Evolutionary conservation across 148 eudicot genomes (phyloP).

Genomic region (Fallopia convolvulus): DNA sequence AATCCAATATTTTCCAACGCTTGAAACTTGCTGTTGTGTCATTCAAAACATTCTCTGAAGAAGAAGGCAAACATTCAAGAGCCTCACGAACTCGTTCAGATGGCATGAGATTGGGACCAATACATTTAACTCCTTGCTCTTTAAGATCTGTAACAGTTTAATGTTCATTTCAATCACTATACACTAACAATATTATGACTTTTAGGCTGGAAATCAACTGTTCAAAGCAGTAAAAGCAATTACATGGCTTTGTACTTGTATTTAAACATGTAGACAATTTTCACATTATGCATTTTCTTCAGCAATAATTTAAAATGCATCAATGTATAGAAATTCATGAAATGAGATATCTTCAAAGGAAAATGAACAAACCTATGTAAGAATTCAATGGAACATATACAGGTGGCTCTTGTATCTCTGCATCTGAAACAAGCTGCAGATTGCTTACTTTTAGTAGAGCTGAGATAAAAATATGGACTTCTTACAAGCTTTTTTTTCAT

Average conservation of each 20-base stretch:
- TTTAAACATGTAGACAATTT: not conserved
- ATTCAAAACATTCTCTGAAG: constrained; percentile 12
- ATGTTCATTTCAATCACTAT: not conserved
- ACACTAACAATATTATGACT: not conserved
- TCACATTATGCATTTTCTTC: not conserved
- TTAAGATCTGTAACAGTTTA: constrained; percentile 29
- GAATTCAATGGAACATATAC: constrained; percentile 62
- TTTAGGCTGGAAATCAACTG: not conserved
- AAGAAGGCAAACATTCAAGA: constrained; percentile 46
- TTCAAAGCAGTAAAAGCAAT: not conserved
- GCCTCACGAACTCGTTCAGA: constrained; percentile 57
- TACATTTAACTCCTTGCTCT: constrained; percentile 42
- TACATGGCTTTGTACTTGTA: not conserved
- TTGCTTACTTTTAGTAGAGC: not conserved
- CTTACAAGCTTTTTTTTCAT: not conserved
- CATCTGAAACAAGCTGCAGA: constrained; percentile 83
- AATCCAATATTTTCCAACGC: constrained; percentile 72
- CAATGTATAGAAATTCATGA: not conserved
- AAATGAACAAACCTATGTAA: constrained; percentile 39
- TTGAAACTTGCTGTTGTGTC: constrained; percentile 36
- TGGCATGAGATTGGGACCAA: constrained; percentile 37
- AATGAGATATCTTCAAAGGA: not conserved
- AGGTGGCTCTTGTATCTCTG: constrained; percentile 77
- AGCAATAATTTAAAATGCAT: not conserved
- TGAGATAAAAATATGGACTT: not conserved